These are phyloP conservation scores for Boletus reticuloceps DNA, from an alignment of 768 basidiomycete species.

Conservation along the genomic window DNA sequence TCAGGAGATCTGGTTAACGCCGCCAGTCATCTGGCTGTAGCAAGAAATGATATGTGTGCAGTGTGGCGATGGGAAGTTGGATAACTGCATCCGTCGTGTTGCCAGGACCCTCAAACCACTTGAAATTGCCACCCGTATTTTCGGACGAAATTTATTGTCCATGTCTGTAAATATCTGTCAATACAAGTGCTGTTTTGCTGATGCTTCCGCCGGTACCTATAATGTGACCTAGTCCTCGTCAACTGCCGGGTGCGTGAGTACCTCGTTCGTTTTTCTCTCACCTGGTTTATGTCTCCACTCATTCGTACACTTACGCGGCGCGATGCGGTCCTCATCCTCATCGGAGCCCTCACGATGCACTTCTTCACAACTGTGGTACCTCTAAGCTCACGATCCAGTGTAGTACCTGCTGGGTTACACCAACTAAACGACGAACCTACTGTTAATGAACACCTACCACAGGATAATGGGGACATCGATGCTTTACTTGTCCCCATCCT, in stretches of 20 bases:
- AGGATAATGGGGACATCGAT: constrained; percentile 4
- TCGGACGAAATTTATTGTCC: too few species aligned
- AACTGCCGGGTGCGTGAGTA: background rate
- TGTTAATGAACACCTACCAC: background rate
- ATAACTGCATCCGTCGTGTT: too few species aligned
- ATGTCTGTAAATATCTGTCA: too few species aligned
- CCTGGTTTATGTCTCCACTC: constrained; percentile 31
- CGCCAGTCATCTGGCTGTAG: too few species aligned
- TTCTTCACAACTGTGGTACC: constrained; percentile 42
- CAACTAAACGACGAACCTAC: background rate
- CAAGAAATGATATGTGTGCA: too few species aligned
- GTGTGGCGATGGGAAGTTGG: too few species aligned
- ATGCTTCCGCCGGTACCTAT: too few species aligned
- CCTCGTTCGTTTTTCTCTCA: background rate
- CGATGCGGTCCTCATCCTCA: constrained; percentile 57
- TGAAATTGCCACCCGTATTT: too few species aligned
- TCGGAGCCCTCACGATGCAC: constrained; percentile 58
- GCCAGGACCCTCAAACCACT: too few species aligned
- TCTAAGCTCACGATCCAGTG: constrained; percentile 32
- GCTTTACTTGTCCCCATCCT: background rate
- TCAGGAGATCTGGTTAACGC: too few species aligned
- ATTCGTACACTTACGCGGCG: constrained; percentile 47
- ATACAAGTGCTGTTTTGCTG: too few species aligned
- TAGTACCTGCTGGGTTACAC: constrained; percentile 27
- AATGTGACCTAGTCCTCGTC: too few species aligned